A percentile compares a stretch with the other conserved stretches of the same genome.
Evolutionary conservation across 371 early-diverging fungal species (phyloP).

Genomic region (Haplosporangium sp.): DNA sequence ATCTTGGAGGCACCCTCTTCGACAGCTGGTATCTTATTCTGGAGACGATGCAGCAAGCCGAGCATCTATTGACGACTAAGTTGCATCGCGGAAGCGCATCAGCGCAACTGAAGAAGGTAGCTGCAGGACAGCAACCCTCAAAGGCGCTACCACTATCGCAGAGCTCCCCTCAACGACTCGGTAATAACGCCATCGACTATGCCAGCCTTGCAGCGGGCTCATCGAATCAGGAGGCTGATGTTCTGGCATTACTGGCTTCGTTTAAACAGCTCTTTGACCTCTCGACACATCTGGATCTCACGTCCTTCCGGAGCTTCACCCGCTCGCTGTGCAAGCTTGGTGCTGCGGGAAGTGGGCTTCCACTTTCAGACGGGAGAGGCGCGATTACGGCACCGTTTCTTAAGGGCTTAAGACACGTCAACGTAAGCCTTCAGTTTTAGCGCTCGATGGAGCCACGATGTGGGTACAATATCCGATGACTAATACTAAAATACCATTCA

Average conservation of each 20-base stretch:
- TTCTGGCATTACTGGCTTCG: constrained; percentile 62
- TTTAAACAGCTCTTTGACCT: constrained; percentile 82
- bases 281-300: constrained; percentile 69
- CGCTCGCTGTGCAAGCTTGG: constrained; percentile 77
- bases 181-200: constrained; percentile 21
- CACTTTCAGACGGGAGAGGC: constrained; percentile 56
- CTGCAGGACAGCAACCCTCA: constrained; percentile 8
- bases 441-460: no score
- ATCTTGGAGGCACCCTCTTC: constrained; percentile 79
- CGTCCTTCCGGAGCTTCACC: constrained; percentile 75
- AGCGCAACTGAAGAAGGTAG: constrained; percentile 38
- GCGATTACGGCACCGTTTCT: constrained; percentile 37
- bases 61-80: constrained; percentile 64
- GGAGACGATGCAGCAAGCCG: constrained; percentile 90
- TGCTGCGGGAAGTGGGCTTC: constrained; percentile 66
- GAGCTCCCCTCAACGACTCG: not conserved
- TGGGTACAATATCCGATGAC: no score
- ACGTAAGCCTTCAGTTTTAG: constrained; percentile 35
- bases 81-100: constrained; percentile 56
- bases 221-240: constrained; percentile 62
- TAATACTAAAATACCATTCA: no score
- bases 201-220: constrained; percentile 30
- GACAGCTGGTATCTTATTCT: constrained; percentile 89
- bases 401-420: constrained; percentile 46
- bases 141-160: constrained; percentile 29